phyloP scores from a whole-genome alignment of 768 basidiomycete genomes.

The Lactarius hatsudake region DNA sequence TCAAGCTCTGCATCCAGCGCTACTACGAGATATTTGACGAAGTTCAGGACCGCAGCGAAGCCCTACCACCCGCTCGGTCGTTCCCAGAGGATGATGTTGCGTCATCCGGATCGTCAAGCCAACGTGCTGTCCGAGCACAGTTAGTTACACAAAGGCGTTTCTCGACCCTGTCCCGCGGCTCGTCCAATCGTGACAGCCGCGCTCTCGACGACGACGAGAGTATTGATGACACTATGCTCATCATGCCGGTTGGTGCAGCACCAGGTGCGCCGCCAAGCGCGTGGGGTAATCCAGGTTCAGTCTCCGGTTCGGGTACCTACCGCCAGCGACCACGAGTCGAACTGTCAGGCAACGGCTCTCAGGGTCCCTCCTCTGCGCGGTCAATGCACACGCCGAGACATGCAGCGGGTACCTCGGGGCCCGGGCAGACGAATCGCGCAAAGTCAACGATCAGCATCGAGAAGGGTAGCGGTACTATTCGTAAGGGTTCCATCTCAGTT shows the following conservation, averaged over 20 bases:
- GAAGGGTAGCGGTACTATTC: conserved; percentile 36
- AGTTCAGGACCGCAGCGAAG: conserved; percentile 66
- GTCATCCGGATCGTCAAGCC: conserved; percentile 16
- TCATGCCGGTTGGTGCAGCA: conserved; percentile 63
- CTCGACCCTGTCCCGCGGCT: conserved; percentile 22
- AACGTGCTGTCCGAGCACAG: conserved; percentile 15
- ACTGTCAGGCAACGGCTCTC: conserved; percentile 29
- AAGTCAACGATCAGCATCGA: conserved; percentile 70
- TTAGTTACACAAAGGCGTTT: conserved; percentile 19
- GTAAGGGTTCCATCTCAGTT: conserved; percentile 60
- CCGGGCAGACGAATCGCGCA: conserved; percentile 42
- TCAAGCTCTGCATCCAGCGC: conserved; percentile 75
- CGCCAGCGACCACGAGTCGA: conserved; percentile 45
- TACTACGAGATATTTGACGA: conserved; percentile 90
- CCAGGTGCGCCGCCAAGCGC: conserved; percentile 38
- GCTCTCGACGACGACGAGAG: conserved; percentile 62
- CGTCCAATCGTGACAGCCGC: conserved; percentile 33
- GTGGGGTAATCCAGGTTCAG: conserved; percentile 32
- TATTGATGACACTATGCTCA: conserved; percentile 71
- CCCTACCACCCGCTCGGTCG: conserved; percentile 36
- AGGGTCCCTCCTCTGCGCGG: conserved; percentile 29
- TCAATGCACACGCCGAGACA: conserved; percentile 39
- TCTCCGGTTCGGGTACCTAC: conserved; percentile 31
- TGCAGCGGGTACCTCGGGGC: conserved; percentile 30
- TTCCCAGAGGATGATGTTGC: conserved; percentile 15